Conservation (phyloP, 768 basidiomycete genomes). For the Gyrodon lividus region DNA sequence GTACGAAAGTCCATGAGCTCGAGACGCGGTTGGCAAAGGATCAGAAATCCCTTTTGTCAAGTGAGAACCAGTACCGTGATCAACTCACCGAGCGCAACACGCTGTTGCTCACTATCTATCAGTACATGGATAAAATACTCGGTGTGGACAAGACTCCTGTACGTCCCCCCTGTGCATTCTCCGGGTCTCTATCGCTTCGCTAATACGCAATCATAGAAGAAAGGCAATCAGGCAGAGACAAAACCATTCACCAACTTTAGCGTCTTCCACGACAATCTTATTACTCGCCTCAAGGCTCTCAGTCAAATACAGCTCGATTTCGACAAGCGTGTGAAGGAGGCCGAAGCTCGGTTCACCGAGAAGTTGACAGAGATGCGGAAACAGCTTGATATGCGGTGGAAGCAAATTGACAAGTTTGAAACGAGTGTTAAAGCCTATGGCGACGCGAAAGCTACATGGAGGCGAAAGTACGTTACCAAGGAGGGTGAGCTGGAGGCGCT, state of each 20-base stretch:
- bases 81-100: slow-evolving; percentile 94
- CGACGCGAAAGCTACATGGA: slow-evolving; percentile 81
- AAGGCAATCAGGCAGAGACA: slow-evolving; percentile 72
- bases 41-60: slow-evolving; percentile 64
- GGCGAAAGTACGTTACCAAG: slow-evolving; percentile 75
- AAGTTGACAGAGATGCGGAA: slow-evolving; percentile 77
- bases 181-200: not conserved
- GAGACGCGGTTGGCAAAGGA: slow-evolving; percentile 83
- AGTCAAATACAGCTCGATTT: slow-evolving; percentile 84
- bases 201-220: slow-evolving; percentile 50
- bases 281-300: slow-evolving; percentile 80
- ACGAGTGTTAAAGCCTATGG: slow-evolving; percentile 76
- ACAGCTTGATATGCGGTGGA: slow-evolving; percentile 86
- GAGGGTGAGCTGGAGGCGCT: slow-evolving; percentile 88
- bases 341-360: slow-evolving; percentile 70
- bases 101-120: slow-evolving; percentile 86
- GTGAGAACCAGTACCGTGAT: slow-evolving; percentile 83
- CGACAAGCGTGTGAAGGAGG: slow-evolving; percentile 80
- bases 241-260: slow-evolving; percentile 93
- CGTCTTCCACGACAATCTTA: slow-evolving; percentile 93
- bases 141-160: slow-evolving; percentile 87
- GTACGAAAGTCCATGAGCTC: slow-evolving; percentile 65
- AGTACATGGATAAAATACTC: slow-evolving; percentile 92
- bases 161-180: slow-evolving; percentile 29
- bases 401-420: slow-evolving; percentile 92